phyloP scores from a whole-genome alignment of 768 basidiomycete genomes.

The Pulveroboletus sp. region DNA sequence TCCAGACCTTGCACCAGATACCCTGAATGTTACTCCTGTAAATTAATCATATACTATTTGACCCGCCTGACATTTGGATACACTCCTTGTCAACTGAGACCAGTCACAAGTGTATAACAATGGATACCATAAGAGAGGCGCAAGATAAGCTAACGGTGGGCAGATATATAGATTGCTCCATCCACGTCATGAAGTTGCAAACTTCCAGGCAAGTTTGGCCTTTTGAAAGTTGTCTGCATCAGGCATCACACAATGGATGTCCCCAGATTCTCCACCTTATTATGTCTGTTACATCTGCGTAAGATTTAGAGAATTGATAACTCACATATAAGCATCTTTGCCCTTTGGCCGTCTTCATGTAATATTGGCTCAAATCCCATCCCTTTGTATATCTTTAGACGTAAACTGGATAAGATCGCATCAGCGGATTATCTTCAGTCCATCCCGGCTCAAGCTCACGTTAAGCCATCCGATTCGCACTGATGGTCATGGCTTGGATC shows the following conservation, averaged over 20 bases:
- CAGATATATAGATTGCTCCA: too few species aligned
- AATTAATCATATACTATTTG: constrained; percentile 2
- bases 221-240: constrained; percentile 28
- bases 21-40: constrained; percentile 4
- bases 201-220: constrained; percentile 33
- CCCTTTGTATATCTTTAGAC: constrained; percentile 64
- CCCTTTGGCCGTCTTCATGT: constrained; percentile 45
- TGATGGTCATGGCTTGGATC: constrained; percentile 74
- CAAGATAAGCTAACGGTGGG: too few species aligned
- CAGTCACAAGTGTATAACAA: too few species aligned
- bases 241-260: constrained; percentile 35
- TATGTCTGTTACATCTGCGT: background rate
- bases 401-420: constrained; percentile 42
- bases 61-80: too few species aligned
- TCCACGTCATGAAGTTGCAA: constrained; percentile 31
- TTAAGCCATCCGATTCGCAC: constrained; percentile 60
- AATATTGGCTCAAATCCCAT: constrained; percentile 68
- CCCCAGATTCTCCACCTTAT: constrained; percentile 44
- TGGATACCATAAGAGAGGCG: too few species aligned
- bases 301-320: constrained; percentile 11
- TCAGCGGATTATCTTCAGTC: constrained; percentile 2
- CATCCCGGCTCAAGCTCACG: constrained; percentile 41
- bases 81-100: too few species aligned
- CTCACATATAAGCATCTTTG: constrained; percentile 70
- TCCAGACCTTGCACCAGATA: constrained; percentile 8